Evolutionary conservation across 1,139 yeast genomes (phyloP).

Genomic region (Kazachstania sp.): DNA sequence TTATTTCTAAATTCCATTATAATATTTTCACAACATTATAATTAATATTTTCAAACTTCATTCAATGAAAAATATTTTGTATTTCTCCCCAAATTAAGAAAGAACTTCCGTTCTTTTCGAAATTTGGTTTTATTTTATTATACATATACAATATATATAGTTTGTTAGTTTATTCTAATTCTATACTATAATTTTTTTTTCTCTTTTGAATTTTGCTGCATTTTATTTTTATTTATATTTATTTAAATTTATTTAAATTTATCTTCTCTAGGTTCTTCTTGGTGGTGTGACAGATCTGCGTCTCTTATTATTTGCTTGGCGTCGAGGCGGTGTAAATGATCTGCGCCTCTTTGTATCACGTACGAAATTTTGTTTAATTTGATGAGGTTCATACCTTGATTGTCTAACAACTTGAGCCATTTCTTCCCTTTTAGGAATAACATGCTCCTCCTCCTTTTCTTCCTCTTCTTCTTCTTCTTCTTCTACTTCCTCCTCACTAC

Average conservation of each 20-base stretch:
- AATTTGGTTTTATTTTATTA: too few relatives aligned
- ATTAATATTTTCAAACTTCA: neutral
- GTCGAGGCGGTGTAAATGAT: conserved; percentile 20
- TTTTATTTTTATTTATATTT: neutral
- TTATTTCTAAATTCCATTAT: too few relatives aligned
- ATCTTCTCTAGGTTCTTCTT: conserved; percentile 6
- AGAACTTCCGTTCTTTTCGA: too few relatives aligned
- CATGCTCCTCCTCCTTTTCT: conserved; percentile 3
- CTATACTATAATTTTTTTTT: too few relatives aligned
- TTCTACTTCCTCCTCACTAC: conserved; percentile 2
- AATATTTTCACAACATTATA: neutral
- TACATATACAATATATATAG: too few relatives aligned
- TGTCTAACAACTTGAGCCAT: neutral
- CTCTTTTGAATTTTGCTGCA: too few relatives aligned
- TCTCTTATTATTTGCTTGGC: conserved; percentile 12
- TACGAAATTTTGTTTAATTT: neutral
- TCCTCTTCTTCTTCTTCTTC: conserved; percentile 5
- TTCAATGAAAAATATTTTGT: too few relatives aligned
- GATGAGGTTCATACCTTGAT: conserved; percentile 2
- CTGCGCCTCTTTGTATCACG: conserved; percentile 7
- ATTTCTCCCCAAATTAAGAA: too few relatives aligned
- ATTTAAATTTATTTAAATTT: too few relatives aligned
- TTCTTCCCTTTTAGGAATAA: neutral
- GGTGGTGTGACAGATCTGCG: conserved; percentile 20
- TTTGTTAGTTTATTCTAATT: too few relatives aligned